phyloP scores from a whole-genome alignment of 306 rosid species.

The Sicyos edulis region DNA sequence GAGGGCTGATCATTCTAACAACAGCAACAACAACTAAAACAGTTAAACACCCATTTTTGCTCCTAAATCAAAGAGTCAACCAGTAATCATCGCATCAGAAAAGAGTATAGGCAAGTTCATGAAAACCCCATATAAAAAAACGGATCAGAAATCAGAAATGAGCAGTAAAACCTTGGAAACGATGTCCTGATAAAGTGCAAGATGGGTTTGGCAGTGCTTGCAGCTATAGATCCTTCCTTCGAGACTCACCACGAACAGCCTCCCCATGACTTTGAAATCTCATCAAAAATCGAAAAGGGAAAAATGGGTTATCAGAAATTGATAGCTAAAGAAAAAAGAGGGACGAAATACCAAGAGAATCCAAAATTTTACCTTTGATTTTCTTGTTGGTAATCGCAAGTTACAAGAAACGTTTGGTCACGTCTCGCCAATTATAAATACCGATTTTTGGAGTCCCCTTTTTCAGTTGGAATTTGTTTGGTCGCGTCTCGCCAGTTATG shows the following conservation, averaged over 20 bases:
- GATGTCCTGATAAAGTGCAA: slow-evolving; percentile 23
- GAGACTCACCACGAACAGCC: slow-evolving; percentile 23
- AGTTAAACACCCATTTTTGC: neutral
- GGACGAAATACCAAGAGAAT: neutral
- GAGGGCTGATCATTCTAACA: neutral
- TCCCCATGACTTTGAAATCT: slow-evolving; percentile 23
- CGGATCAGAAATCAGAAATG: slow-evolving; percentile 19
- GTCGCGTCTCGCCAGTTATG: too few species aligned
- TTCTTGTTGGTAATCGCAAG: slow-evolving; percentile 4
- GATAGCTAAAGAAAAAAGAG: neutral
- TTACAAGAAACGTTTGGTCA: slow-evolving; percentile 40
- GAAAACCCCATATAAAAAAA: neutral
- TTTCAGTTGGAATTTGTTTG: too few species aligned
- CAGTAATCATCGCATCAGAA: neutral
- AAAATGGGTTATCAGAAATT: neutral
- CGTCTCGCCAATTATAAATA: slow-evolving; percentile 5
- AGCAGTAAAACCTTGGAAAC: slow-evolving; percentile 17
- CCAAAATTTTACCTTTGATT: neutral
- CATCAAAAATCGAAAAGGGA: neutral
- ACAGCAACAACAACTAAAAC: neutral
- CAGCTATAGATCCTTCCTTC: slow-evolving; percentile 26
- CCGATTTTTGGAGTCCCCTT: too few species aligned
- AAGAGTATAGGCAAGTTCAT: neutral
- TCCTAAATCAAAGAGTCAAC: slow-evolving; percentile 1
- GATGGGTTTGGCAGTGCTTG: slow-evolving; percentile 28